Conservation (phyloP, 768 basidiomycete genomes). For the Gelatoporia subvermispora region DNA sequence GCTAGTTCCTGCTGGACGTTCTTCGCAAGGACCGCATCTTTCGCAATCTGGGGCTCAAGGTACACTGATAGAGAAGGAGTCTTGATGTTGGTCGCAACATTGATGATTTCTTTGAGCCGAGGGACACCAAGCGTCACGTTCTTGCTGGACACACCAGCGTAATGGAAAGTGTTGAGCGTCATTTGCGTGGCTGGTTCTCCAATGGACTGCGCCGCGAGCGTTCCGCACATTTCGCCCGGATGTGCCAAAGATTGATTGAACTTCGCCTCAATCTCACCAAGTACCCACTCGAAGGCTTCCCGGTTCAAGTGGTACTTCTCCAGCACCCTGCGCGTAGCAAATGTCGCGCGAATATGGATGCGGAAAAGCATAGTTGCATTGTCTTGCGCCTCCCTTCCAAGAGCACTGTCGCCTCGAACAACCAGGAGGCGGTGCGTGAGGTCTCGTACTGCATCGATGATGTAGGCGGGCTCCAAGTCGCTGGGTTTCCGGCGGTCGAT, state of each 20-base stretch:
- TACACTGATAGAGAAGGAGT: constrained; percentile 96
- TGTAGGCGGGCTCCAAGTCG: constrained; percentile 84
- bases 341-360: constrained; percentile 87
- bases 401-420: constrained; percentile 77
- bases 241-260: constrained; percentile 92
- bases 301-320: constrained; percentile 84
- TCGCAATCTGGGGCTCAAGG: constrained; percentile 66
- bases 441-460: constrained; percentile 73
- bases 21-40: constrained; percentile 64
- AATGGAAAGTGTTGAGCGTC: constrained; percentile 99
- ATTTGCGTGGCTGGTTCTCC: constrained; percentile 99
- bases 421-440: constrained; percentile 76
- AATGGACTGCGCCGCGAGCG: constrained; percentile 95
- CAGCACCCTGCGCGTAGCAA: constrained; percentile 82
- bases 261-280: constrained; percentile 91
- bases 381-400: constrained; percentile 74
- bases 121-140: constrained; percentile 99
- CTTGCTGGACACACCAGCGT: constrained; percentile 99
- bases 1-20: constrained; percentile 90
- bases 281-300: constrained; percentile 97
- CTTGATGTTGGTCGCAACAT: constrained; percentile 97
- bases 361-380: constrained; percentile 91
- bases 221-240: constrained; percentile 99
- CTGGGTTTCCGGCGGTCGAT: constrained; percentile 91
- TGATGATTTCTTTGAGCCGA: constrained; percentile 98